phyloP scores from a whole-genome alignment of 345 rosid species.

The Eucalyptus polybractea region DNA sequence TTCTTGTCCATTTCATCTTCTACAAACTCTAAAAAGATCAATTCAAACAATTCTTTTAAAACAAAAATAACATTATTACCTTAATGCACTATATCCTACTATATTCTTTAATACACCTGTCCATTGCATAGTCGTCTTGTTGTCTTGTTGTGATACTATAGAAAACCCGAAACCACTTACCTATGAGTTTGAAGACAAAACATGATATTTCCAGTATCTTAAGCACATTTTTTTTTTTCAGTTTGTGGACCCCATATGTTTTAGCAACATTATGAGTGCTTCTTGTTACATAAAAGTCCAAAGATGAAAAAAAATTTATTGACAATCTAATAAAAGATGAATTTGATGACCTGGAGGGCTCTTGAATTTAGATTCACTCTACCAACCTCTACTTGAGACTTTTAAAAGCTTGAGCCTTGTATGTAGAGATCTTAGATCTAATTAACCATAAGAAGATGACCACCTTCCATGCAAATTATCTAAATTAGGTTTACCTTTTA shows the following conservation, averaged over 20 bases:
- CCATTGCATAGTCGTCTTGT: accelerated
- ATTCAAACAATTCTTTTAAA: too few relatives aligned
- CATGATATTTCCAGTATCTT: background rate
- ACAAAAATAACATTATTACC: too few relatives aligned
- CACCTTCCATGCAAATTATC: background rate
- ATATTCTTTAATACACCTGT: accelerated
- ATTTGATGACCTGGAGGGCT: background rate
- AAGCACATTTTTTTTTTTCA: background rate
- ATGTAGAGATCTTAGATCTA: accelerated
- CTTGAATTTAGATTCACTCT: background rate
- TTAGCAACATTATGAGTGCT: background rate
- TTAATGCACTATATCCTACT: background rate
- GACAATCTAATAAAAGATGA: background rate
- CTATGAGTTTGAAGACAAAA: background rate
- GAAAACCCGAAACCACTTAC: accelerated
- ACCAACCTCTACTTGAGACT: background rate
- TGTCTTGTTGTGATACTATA: accelerated
- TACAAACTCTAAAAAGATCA: too few relatives aligned
- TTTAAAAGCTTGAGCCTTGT: background rate
- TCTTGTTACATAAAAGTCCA: background rate
- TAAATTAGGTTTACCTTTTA: background rate
- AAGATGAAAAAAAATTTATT: background rate
- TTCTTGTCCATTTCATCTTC: background rate
- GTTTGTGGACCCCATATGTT: accelerated
- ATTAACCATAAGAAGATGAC: background rate